Percentiles rank a stretch among this genome's conserved stretches.
Conservation (phyloP, 441 rosid species). For the Croton laevigatus region DNA sequence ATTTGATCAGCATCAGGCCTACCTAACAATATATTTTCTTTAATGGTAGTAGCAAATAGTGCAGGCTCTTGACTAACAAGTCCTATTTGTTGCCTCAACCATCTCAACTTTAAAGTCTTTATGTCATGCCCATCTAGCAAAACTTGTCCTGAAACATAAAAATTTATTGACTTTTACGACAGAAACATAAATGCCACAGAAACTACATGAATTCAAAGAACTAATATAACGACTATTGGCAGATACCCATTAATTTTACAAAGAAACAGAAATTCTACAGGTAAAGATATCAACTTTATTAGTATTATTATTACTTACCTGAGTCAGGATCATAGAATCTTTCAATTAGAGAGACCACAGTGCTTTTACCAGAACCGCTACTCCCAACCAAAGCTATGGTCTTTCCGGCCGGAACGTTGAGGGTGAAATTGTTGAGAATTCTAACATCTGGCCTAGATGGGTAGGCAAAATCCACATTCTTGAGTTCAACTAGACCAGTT, state of each 20-base stretch:
- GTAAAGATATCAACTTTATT: not conserved
- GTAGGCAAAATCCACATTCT: conserved; percentile 80
- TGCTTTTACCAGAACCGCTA: conserved; percentile 99
- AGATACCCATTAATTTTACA: conserved; percentile 18
- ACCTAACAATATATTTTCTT: conserved; percentile 89
- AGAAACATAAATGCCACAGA: not conserved
- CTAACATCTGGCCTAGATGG: conserved; percentile 89
- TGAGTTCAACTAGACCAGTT: conserved; percentile 81
- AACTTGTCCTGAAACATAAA: conserved; percentile 64
- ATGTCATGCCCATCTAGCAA: conserved; percentile 85
- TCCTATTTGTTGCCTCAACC: conserved; percentile 97
- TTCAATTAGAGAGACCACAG: conserved; percentile 97
- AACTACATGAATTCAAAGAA: conserved; percentile 16
- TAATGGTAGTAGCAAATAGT: conserved; percentile 89
- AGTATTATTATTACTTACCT: conserved; percentile 41
- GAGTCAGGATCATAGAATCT: conserved; percentile 92
- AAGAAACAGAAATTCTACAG: conserved; percentile 12
- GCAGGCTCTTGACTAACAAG: conserved; percentile 99
- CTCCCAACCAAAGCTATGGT: conserved; percentile 99
- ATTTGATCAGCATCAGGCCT: conserved; percentile 80
- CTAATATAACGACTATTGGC: conserved; percentile 20
- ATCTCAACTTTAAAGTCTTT: conserved; percentile 71
- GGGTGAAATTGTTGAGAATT: conserved; percentile 72
- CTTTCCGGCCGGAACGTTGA: conserved; percentile 89
- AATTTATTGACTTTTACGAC: not conserved